phyloP scores from a whole-genome alignment of 441 rosid species.

The Gossypium lobatum region DNA sequence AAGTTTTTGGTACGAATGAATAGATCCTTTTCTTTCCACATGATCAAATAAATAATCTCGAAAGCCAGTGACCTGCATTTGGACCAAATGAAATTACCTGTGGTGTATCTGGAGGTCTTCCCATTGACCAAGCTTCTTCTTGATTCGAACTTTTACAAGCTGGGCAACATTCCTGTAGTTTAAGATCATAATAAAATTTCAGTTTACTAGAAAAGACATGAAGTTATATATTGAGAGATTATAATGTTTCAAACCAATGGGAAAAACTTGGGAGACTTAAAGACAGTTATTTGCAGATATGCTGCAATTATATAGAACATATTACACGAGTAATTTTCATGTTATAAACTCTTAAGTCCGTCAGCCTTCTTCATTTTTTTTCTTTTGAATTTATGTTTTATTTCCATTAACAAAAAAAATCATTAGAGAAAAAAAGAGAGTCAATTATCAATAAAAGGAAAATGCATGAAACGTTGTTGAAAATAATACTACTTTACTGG shows the following conservation, averaged over 20 bases:
- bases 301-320: not conserved
- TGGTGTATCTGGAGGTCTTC: conserved; percentile 56
- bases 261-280: not conserved
- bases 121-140: conserved; percentile 62
- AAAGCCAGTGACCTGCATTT: not conserved
- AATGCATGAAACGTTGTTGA: not conserved
- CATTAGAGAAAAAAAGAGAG: not conserved
- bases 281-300: not conserved
- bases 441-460: not conserved
- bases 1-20: not conserved
- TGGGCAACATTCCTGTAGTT: conserved; percentile 68
- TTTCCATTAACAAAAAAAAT: conserved; percentile 2
- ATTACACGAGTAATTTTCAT: not conserved
- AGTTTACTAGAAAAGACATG: not conserved
- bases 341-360: not conserved
- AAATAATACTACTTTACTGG: too few species aligned
- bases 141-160: conserved; percentile 63
- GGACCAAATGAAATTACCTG: conserved; percentile 34
- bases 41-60: not conserved
- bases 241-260: not conserved
- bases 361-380: not conserved
- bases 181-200: conserved; percentile 1
- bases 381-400: not conserved
- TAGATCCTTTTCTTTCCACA: not conserved
- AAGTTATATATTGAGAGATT: not conserved